These are phyloP conservation scores for Emmonsiellopsis sp. DNA, from an alignment of 2,329 filamentous ascomycete species.

Conservation along the genomic window DNA sequence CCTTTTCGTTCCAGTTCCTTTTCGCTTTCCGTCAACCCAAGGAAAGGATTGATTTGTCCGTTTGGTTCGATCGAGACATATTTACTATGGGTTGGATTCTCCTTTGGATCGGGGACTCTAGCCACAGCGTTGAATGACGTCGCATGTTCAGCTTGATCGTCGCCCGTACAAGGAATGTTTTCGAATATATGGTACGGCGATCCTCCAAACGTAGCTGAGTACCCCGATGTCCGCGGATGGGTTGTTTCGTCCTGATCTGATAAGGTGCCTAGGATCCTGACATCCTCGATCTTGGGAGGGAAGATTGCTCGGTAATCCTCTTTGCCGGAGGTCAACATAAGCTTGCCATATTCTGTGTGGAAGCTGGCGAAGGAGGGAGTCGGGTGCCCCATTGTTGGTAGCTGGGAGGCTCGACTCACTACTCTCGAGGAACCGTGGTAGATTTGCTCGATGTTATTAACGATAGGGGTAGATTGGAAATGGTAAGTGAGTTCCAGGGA, in stretches of 20 bases:
- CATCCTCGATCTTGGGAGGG: constrained; percentile 3
- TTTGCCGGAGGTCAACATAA: constrained; percentile 5
- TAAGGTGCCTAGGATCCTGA: constrained; percentile 3
- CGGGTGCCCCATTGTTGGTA: neutral
- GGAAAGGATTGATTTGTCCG: constrained; percentile 4
- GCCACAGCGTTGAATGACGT: constrained; percentile 4
- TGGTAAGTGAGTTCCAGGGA: too few relatives aligned
- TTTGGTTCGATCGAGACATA: constrained; percentile 2
- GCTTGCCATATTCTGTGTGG: constrained; percentile 4
- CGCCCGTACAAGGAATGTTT: neutral
- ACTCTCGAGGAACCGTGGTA: too few relatives aligned
- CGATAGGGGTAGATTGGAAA: too few relatives aligned
- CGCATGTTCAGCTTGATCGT: neutral
- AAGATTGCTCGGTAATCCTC: constrained; percentile 8
- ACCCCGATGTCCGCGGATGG: constrained; percentile 4
- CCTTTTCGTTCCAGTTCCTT: constrained; percentile 1
- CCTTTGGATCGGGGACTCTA: neutral
- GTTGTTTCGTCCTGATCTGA: constrained; percentile 1
- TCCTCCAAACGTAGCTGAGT: constrained; percentile 4
- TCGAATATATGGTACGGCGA: constrained; percentile 8
- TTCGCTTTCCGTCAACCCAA: constrained; percentile 7
- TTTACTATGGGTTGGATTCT: neutral
- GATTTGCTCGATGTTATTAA: too few relatives aligned
- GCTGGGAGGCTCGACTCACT: too few relatives aligned
- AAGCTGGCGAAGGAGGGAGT: neutral